Base-by-base conservation (phyloP, 2,329 filamentous ascomycete genomes). In the Aspergillus tanneri region DNA sequence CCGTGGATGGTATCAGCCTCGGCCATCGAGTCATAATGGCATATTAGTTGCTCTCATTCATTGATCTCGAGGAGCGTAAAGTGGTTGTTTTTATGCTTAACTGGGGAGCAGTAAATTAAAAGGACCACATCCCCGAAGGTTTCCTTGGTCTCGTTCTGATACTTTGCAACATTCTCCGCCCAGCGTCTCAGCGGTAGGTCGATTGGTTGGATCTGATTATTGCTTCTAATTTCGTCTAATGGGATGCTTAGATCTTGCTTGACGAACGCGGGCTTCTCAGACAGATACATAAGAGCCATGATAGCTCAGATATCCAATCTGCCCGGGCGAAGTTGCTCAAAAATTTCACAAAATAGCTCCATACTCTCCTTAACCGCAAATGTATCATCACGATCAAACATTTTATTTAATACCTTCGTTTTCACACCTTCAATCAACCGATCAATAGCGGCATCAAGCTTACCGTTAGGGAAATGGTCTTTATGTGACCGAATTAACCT, bases 21-120 rank as follows among this genome's bases (percentile, higher is more conserved):
- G 41, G 46, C 52, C 21, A 52, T 55, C 19, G 53, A 64, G 52
- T 64, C 46, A 38, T 60, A 64, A 44, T 63, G 37, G 12, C 54
- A 52, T 49, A 64, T 63, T 12, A 56, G 52, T 40, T 52, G 41
- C 34, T 59, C 45, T 22, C 34, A 21, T 47, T 65, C 37, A 44
- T 65, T 61, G n/a, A 63, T 60, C 41, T 65, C 52, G 10, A 65
- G 56, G 22, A 64, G 40, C 16, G 50, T 57, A 27, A 61, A 65
- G 48, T 65, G 48, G 19, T 52, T 50, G n/a, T 43, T 23, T 10
- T 22, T 27, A 43, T 55, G 36, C 49, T 62, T 46, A 10, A 50
- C 54, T 27, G 51, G 55, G 44, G 24, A 63, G 37, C 50, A 53
- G 49, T 44, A 50, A 37, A 54, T 50, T 18, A 52, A 50, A 50